A percentile compares a stretch with the other conserved stretches of the same genome.
phyloP scores from a whole-genome alignment of 805 yeast species.

The Suhomyces emberorum region DNA sequence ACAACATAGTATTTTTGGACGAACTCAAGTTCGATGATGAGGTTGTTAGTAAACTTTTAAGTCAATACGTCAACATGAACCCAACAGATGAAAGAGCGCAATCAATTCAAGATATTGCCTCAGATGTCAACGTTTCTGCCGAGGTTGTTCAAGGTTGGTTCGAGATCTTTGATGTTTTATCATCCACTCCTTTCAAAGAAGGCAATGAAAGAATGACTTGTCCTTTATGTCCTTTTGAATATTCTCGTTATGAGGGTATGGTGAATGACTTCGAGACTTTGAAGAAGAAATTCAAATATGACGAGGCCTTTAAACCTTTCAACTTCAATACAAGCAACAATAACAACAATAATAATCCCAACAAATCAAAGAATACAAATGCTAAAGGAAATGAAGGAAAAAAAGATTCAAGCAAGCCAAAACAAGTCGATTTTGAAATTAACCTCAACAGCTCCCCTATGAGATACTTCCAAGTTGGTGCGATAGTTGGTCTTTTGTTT shows the following conservation, averaged over 20 bases:
- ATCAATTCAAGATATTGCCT: constrained; percentile 8
- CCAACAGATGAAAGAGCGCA: constrained; percentile 14
- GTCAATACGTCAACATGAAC: constrained; percentile 10
- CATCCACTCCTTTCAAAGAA: constrained; percentile 23
- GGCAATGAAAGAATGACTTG: constrained; percentile 18
- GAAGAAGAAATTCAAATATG: constrained; percentile 7
- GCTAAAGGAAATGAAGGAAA: constrained; percentile 6
- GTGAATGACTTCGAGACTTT: constrained; percentile 10
- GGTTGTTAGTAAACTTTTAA: constrained; percentile 20
- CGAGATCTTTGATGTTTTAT: constrained; percentile 25
- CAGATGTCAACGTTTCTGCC: constrained; percentile 10
- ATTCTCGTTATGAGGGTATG: constrained; percentile 14
- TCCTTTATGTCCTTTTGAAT: constrained; percentile 29
- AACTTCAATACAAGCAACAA: constrained; percentile 7
- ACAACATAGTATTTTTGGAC: constrained; percentile 22
- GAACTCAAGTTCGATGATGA: constrained; percentile 26
- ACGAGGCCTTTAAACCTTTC: constrained; percentile 4
- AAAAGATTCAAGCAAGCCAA: constrained; percentile 12
- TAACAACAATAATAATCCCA: constrained; percentile 5
- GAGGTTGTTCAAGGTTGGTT: constrained; percentile 26
- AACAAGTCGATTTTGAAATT: constrained; percentile 20
- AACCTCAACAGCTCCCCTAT: constrained; percentile 21
- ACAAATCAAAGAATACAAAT: constrained; percentile 1
- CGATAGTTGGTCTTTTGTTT: constrained; percentile 26
- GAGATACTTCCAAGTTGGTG: constrained; percentile 30